Conservation (phyloP, 768 basidiomycete genomes). For the Botryobasidium botryosum region DNA sequence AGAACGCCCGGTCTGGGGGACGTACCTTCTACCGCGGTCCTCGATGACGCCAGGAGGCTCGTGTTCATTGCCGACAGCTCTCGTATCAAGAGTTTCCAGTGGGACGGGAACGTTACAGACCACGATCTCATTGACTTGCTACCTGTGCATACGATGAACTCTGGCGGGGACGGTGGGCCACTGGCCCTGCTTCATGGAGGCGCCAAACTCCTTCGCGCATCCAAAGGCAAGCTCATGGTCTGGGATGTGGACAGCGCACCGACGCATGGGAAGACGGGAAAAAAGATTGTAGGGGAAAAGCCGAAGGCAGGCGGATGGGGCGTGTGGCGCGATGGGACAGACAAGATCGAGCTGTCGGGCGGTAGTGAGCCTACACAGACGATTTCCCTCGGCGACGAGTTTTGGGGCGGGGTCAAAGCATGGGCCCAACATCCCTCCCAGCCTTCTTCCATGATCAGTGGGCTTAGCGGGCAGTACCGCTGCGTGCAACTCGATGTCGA, state of each 20-base stretch:
- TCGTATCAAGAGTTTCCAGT: no score
- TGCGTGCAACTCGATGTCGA: neutral
- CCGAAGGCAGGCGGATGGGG: neutral
- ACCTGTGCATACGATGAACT: no score
- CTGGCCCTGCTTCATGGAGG: neutral
- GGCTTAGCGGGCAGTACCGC: neutral
- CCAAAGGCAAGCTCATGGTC: neutral
- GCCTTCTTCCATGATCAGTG: neutral
- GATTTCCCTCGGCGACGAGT: neutral
- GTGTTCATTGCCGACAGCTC: no score
- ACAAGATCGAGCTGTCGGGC: neutral
- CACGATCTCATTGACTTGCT: no score
- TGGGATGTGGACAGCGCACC: neutral
- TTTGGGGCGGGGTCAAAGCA: no score
- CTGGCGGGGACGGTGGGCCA: neutral
- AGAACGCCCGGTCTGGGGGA: no score
- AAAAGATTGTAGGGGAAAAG: neutral
- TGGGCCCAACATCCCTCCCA: neutral
- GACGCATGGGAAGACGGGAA: neutral
- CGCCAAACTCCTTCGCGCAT: neutral
- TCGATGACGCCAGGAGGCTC: no score
- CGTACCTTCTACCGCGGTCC: no score
- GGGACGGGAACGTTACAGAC: no score
- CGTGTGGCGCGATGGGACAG: neutral
- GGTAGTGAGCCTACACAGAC: neutral